These are phyloP conservation scores for Penicillium steckii DNA, from an alignment of 495 filamentous ascomycete genomes.

Conservation along the genomic window DNA sequence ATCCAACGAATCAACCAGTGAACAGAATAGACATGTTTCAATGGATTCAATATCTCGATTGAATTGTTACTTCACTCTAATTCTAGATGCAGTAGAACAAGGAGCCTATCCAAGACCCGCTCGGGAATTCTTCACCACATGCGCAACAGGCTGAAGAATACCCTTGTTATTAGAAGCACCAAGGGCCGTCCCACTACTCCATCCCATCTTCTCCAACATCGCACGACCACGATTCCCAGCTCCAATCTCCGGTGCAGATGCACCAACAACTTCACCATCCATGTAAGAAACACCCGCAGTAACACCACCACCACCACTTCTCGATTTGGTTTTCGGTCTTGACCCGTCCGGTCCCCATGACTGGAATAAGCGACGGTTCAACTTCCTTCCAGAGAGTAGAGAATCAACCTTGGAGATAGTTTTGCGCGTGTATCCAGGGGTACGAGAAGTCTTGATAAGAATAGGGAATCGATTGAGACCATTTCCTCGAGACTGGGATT, in stretches of 20 bases:
- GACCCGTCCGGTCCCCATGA: conserved; percentile 23
- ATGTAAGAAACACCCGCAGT: conserved; percentile 57
- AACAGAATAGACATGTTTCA: no score
- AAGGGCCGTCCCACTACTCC: conserved; percentile 84
- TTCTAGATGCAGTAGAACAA: no score
- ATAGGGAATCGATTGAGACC: conserved; percentile 73
- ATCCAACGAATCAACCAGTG: no score
- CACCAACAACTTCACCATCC: conserved; percentile 91
- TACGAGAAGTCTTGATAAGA: conserved; percentile 69
- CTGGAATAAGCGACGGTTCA: conserved; percentile 33
- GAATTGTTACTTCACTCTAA: no score
- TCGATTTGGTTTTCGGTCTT: conserved; percentile 34
- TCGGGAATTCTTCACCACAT: conserved; percentile 82
- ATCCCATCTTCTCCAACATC: conserved; percentile 98
- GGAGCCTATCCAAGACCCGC: conserved; percentile 70
- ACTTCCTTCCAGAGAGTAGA: conserved; percentile 31
- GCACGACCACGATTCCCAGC: conserved; percentile 78
- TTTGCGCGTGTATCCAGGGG: conserved; percentile 50
- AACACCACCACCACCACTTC: conserved; percentile 25
- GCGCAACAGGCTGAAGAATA: conserved; percentile 80
- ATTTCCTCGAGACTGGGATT: conserved; percentile 78
- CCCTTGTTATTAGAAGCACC: conserved; percentile 83
- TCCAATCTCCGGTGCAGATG: conserved; percentile 78
- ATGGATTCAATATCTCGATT: no score
- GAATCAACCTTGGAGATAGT: conserved; percentile 37